These are phyloP conservation scores for Chrysanthemum seticuspe DNA, from an alignment of 129 eudicot genomes.

Conservation along the genomic window DNA sequence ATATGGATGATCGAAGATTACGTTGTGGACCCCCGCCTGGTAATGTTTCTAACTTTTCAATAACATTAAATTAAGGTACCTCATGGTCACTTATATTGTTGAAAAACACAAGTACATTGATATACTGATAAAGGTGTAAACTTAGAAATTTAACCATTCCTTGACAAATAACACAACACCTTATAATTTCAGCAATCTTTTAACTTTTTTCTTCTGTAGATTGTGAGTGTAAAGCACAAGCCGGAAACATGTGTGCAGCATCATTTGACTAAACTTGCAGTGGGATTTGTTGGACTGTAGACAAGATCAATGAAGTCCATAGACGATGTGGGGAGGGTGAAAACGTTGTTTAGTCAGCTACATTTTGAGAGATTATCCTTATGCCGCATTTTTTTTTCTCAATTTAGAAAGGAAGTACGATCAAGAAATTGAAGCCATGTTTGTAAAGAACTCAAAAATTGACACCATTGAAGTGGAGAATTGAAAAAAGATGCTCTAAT, in stretches of 20 bases:
- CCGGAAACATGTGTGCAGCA: conserved; percentile 87
- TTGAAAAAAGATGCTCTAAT: conserved; percentile 43
- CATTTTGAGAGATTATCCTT: conserved; percentile 39
- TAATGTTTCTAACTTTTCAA: conserved; percentile 23
- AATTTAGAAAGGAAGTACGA: conserved; percentile 28
- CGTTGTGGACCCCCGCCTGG: conserved; percentile 76
- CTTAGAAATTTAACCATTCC: background rate
- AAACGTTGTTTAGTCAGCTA: conserved; percentile 64
- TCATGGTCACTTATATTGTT: no score
- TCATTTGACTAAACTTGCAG: conserved; percentile 85
- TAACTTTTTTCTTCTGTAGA: conserved; percentile 28
- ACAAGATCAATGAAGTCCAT: conserved; percentile 80
- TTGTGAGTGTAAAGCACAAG: conserved; percentile 93
- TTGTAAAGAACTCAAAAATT: conserved; percentile 35
- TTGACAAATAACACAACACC: background rate
- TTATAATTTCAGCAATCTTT: background rate
- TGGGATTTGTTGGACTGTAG: conserved; percentile 78
- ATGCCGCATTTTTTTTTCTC: conserved; percentile 32
- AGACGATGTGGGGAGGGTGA: conserved; percentile 72
- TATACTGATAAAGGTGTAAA: no score
- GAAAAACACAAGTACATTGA: no score
- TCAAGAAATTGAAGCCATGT: conserved; percentile 17
- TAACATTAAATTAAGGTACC: no score
- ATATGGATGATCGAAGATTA: conserved; percentile 78
- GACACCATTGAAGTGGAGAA: no score